These are phyloP conservation scores for Panicum miliaceum DNA, from an alignment of 176 grass and related monocot genomes.

Conservation along the genomic window DNA sequence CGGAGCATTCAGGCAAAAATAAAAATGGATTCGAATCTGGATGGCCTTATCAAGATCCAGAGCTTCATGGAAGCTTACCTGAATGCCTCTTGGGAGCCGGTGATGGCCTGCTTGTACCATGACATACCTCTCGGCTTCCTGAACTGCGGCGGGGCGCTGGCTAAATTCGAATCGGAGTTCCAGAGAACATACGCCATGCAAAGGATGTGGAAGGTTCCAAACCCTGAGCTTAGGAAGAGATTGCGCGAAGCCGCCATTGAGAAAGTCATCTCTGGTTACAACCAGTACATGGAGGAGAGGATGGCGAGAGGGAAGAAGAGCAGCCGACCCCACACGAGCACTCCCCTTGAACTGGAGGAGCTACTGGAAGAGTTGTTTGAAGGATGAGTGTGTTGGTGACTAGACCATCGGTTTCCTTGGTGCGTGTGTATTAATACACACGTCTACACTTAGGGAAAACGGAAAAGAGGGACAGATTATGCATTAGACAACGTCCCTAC, in stretches of 20 bases:
- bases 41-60: background rate
- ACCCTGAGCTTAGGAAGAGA: constrained; percentile 14
- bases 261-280: constrained; percentile 19
- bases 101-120: constrained; percentile 9
- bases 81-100: background rate
- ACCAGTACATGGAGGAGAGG: background rate
- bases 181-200: background rate
- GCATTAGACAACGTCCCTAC: no score
- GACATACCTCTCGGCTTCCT: background rate
- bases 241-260: background rate
- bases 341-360: background rate
- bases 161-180: background rate
- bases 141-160: background rate
- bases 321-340: background rate
- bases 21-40: background rate
- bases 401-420: no score
- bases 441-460: no score
- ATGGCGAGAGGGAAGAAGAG: background rate
- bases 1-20: background rate
- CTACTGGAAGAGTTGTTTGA: background rate
- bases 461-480: no score
- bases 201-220: constrained; percentile 29
- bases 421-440: no score
- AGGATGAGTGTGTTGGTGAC: background rate
- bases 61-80: background rate